Conservation (phyloP, 2,329 filamentous ascomycete species). For the Diatrype stigma region DNA sequence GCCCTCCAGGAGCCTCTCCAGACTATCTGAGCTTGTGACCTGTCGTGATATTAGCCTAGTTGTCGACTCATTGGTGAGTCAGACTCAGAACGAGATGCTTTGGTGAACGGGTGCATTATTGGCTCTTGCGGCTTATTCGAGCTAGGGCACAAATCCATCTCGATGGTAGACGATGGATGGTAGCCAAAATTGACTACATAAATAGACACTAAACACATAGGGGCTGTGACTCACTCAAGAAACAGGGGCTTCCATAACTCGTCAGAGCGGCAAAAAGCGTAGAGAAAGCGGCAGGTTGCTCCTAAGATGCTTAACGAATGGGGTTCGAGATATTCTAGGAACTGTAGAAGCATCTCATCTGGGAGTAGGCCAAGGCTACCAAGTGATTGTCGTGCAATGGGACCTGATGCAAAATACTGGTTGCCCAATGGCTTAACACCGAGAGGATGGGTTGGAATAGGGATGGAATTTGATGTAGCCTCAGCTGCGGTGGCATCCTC, state of each 20-base stretch:
- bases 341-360: conserved; percentile 72
- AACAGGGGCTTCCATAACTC: conserved; percentile 88
- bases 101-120: neutral
- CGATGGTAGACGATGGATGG: neutral
- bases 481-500: neutral
- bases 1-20: conserved; percentile 86
- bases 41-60: conserved; percentile 18
- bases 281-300: conserved; percentile 77
- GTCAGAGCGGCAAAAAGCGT: conserved; percentile 78
- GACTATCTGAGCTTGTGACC: conserved; percentile 39
- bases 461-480: conserved; percentile 47
- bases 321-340: conserved; percentile 73
- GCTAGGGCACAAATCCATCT: neutral
- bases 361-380: conserved; percentile 67
- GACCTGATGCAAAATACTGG: conserved; percentile 60
- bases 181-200: neutral
- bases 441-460: conserved; percentile 75
- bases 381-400: conserved; percentile 62
- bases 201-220: too few species aligned
- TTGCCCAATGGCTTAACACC: conserved; percentile 87
- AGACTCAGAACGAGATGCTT: neutral
- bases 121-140: neutral
- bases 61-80: neutral
- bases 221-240: conserved; percentile 65
- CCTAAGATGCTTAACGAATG: conserved; percentile 61